A percentile compares a stretch with the other conserved stretches of the same genome.
These are phyloP conservation scores for Tolypocladium amazonense DNA, from an alignment of 2,329 filamentous ascomycete species.

Conservation along the genomic window DNA sequence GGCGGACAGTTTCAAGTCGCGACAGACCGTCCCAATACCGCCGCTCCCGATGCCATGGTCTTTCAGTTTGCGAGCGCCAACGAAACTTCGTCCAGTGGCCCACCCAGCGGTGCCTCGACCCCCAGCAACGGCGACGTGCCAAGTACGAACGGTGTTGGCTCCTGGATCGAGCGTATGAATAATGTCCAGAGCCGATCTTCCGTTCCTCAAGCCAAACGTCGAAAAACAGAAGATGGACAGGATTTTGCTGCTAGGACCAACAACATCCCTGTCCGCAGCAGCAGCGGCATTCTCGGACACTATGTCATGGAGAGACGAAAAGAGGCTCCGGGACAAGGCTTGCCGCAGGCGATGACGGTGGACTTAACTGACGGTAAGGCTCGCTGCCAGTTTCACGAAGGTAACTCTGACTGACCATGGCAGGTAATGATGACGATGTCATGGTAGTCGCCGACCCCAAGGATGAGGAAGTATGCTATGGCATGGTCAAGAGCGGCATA, in stretches of 20 bases:
- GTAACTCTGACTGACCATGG: slow-evolving; percentile 23
- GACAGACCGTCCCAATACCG: slow-evolving; percentile 12
- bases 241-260: slow-evolving; percentile 26
- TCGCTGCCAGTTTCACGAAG: not conserved
- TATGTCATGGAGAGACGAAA: slow-evolving; percentile 53
- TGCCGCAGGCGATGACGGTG: slow-evolving; percentile 33
- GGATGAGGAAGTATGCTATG: slow-evolving; percentile 70
- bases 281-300: slow-evolving; percentile 50
- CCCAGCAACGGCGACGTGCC: slow-evolving; percentile 14
- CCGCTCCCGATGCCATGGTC: slow-evolving; percentile 21
- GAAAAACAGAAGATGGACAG: slow-evolving; percentile 42
- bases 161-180: slow-evolving; percentile 66
- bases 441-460: slow-evolving; percentile 47
- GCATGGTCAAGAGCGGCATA: slow-evolving; percentile 60
- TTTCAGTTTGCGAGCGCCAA: slow-evolving; percentile 32
- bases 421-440: slow-evolving; percentile 43
- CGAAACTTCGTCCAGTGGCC: slow-evolving; percentile 20
- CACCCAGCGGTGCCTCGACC: slow-evolving; percentile 22
- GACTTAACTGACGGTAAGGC: slow-evolving; percentile 44
- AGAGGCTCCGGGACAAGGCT: slow-evolving; percentile 23
- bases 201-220: slow-evolving; percentile 52
- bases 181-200: slow-evolving; percentile 57
- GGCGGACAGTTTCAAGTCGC: slow-evolving; percentile 8
- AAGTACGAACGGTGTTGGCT: slow-evolving; percentile 33
- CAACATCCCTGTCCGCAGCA: slow-evolving; percentile 21